phyloP scores from a whole-genome alignment of 2,329 filamentous ascomycete genomes.

The Calonectria pseudoreteaudii region DNA sequence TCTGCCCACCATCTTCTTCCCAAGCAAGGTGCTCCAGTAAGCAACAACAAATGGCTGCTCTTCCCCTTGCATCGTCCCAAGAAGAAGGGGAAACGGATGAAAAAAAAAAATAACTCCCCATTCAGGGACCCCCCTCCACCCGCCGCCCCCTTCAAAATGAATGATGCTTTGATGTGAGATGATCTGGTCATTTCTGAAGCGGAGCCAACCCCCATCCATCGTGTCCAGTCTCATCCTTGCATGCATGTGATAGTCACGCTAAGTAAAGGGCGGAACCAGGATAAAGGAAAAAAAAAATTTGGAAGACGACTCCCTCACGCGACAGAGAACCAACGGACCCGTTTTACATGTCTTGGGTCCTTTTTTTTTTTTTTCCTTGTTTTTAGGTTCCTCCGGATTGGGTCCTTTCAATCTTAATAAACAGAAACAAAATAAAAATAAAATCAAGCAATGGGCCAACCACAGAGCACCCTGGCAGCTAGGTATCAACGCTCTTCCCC shows the following conservation, averaged over 20 bases:
- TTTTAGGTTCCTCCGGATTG: constrained; percentile 1
- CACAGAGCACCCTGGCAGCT: background rate
- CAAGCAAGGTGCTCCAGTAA: background rate
- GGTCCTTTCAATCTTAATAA: background rate
- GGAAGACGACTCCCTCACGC: constrained; percentile 8
- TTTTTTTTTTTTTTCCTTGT: background rate
- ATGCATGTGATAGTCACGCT: constrained; percentile 45
- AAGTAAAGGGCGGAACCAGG: constrained; percentile 39
- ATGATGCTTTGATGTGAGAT: constrained; percentile 44
- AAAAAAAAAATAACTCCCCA: background rate
- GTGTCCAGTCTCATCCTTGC: constrained; percentile 25
- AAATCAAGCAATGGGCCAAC: background rate
- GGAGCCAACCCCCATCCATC: constrained; percentile 23
- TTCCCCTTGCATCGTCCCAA: constrained; percentile 4
- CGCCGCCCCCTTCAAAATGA: constrained; percentile 29
- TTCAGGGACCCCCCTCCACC: background rate
- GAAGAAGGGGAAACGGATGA: background rate
- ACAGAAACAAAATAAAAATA: background rate
- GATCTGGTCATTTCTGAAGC: constrained; percentile 42
- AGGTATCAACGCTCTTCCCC: background rate
- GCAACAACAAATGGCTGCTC: background rate
- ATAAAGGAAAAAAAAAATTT: background rate
- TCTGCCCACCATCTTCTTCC: background rate
- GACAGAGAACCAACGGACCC: constrained; percentile 2
- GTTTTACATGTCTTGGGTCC: background rate